Conservation (phyloP, 192 early-diverging fungal genomes). For the Rhizoclosmatium globosum region DNA sequence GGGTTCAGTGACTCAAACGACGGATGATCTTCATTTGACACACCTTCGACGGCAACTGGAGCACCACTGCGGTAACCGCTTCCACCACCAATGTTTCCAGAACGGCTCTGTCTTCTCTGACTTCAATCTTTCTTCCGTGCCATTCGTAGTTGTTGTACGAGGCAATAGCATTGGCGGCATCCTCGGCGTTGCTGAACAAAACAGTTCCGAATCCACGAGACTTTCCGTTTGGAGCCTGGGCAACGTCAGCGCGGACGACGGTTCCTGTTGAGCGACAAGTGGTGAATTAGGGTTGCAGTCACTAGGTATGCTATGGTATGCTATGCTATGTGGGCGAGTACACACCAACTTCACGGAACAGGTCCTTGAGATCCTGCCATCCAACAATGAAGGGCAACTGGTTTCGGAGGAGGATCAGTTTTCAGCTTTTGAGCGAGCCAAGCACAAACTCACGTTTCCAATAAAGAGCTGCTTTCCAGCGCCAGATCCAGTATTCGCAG, state of each 20-base stretch:
- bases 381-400: constrained; percentile 76
- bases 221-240: constrained; percentile 41
- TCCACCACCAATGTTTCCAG: constrained; percentile 17
- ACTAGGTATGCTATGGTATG: background rate
- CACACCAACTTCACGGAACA: constrained; percentile 51
- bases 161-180: constrained; percentile 53
- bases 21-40: background rate
- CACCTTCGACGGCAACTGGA: background rate
- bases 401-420: background rate
- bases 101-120: constrained; percentile 53
- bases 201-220: constrained; percentile 61
- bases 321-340: background rate
- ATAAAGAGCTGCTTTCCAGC: constrained; percentile 68
- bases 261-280: constrained; percentile 36
- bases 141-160: constrained; percentile 60
- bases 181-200: constrained; percentile 48
- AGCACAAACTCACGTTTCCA: constrained; percentile 64
- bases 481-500: constrained; percentile 9
- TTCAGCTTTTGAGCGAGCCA: background rate
- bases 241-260: constrained; percentile 57
- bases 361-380: constrained; percentile 76
- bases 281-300: too few species aligned
- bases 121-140: constrained; percentile 57
- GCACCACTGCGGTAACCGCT: background rate
- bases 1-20: too few species aligned